Evolutionary conservation across 495 filamentous ascomycete genomes (phyloP), one percentile per base, ranked within the genome.

Genomic region (Penicillium macrosclerotiorum): DNA sequence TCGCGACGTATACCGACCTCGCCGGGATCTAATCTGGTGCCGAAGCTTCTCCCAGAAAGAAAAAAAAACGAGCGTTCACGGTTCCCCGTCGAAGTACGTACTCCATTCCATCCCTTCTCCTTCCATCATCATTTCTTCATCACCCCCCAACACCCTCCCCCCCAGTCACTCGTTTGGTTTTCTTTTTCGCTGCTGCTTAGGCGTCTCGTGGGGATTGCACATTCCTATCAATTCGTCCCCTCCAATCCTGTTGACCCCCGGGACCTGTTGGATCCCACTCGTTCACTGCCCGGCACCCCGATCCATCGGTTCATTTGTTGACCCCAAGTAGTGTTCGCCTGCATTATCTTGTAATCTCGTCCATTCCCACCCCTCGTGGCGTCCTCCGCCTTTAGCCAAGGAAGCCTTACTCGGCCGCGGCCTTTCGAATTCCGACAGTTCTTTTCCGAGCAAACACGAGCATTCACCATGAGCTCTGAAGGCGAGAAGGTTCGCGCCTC

Each of bases 401-500:
- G 65, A 67, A 70, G 72, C 69, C 63, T 72, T 46, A 62, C 67
- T 41, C 66, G 70, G 65, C 69, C 72, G 58, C 69, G 67, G 55
- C 74, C 75, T 16, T 80, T 78, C 52, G 68, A 77, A 47, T 67
- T 78, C 30, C 65, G 71, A 54, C 68, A 64, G 38, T 75, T 80
- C 53, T 62, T 75, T 45, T 67, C 67, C 44, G 68, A 75, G 36
- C 70, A 78, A 57, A 60, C 69, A 48, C 62, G 57, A 46, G 59
- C 54, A 38, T 56, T 65, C 54, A 77, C 60, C 55, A 86, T 84
- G 80, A 78, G 77, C 48, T 79, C 73, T 51, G 77, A 85, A 43
- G 85, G 82, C 57, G 84, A 94, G 67, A 95, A 94, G 68, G 81
- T 70, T 42, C 85, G 90, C 60, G 74, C 78, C 39, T 95, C 90